Base-by-base conservation (phyloP, 306 rosid species). In the Sophora flavescens region DNA sequence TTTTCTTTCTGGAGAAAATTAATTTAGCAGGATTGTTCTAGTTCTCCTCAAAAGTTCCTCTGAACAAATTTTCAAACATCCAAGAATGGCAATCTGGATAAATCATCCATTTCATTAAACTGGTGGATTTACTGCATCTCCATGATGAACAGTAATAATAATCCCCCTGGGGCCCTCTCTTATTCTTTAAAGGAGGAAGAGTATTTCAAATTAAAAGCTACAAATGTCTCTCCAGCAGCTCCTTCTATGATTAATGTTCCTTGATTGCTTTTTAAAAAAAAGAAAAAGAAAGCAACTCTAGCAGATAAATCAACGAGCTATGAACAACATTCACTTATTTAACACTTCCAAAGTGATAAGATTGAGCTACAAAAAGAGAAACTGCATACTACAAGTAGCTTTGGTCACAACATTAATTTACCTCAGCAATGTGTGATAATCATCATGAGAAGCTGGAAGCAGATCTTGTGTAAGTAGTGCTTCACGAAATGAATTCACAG, bases 401-500 rank as follows among this genome's bases (percentile, higher is more conserved):
- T 53, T 5, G 59, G 39, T 52, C 14, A 54, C 59, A 53, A 53
- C 70, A 74, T 47, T 13, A 66, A 70, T 69, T 50, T 78, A 90
- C 99, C 99, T 92, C 78, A 95, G 83, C 88, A 92, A 87, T 59
- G 97, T 92, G 82, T 95, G 97, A 73, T 95, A 95, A 84, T 95
- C 92, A 82, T 95, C 99, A 22, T 83, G 89, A 17, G 88, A 88
- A 58, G 76, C 82, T 9, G 93, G 98, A n/a, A 95, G 91, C 81
- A 91, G 84, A 79, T 92, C 88, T 58, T 79, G 86, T 4, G 80
- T 74, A 65, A 88, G 80, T 86, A 95, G 78, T 22, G 64, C 72
- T 82, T 80, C 83, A 10, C 93, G 96, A 73, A 95, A 86, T 2
- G 81, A 75, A 84, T 88, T 80, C 26, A 95, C 99, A 9, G 93